Percentiles rank a stretch among this genome's conserved stretches.
phyloP scores from a whole-genome alignment of 768 basidiomycete species.

The Mycena metata region DNA sequence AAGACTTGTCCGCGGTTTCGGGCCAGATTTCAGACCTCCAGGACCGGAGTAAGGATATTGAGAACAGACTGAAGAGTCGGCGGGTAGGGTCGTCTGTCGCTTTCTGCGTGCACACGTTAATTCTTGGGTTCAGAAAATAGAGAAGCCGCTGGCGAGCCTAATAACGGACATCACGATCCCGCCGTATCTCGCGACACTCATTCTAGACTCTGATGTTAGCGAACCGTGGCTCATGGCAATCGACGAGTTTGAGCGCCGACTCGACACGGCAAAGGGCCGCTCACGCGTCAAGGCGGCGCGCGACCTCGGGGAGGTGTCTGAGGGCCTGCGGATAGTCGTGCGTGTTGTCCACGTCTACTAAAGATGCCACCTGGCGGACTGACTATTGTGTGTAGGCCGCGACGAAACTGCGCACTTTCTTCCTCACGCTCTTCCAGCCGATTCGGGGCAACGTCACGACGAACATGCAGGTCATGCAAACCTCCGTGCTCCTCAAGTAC shows the following conservation, averaged over 20 bases:
- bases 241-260: conserved; percentile 81
- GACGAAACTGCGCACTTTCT: conserved; percentile 89
- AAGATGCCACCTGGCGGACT: background rate
- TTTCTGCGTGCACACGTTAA: background rate
- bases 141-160: conserved; percentile 86
- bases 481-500: conserved; percentile 88
- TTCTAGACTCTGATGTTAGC: conserved; percentile 88
- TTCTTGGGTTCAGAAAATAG: conserved; percentile 74
- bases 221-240: conserved; percentile 92
- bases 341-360: conserved; percentile 43
- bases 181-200: conserved; percentile 78
- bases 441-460: conserved; percentile 87
- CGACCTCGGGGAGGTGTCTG: conserved; percentile 85
- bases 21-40: conserved; percentile 97
- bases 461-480: conserved; percentile 94
- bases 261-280: conserved; percentile 77
- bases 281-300: conserved; percentile 89
- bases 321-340: conserved; percentile 92
- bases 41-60: conserved; percentile 90
- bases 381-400: conserved; percentile 72
- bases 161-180: conserved; percentile 86
- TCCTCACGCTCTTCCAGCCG: conserved; percentile 86
- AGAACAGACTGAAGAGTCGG: conserved; percentile 85
- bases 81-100: conserved; percentile 66
- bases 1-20: conserved; percentile 93